Evolutionary conservation across 2,329 filamentous ascomycete genomes (phyloP).

Genomic region (Calonectria fujianensis): DNA sequence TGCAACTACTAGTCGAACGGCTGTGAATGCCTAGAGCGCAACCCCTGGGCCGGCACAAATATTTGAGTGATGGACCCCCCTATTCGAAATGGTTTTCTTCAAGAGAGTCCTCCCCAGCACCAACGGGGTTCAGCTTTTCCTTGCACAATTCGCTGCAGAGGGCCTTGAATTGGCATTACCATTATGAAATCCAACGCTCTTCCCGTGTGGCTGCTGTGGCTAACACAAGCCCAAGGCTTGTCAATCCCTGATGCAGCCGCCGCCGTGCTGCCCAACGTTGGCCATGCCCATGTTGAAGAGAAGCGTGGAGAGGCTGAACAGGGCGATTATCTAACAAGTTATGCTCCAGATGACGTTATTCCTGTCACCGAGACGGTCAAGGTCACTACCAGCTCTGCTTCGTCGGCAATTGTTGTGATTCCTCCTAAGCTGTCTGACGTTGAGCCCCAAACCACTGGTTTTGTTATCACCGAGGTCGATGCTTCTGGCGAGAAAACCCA

Average conservation of each 20-base stretch:
- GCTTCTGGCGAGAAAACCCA: constrained; percentile 45
- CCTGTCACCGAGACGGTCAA: constrained; percentile 53
- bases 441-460: constrained; percentile 57
- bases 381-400: constrained; percentile 50
- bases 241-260: constrained; percentile 40
- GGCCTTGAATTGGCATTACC: constrained; percentile 33
- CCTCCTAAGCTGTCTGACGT: constrained; percentile 57
- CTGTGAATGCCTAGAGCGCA: constrained; percentile 37
- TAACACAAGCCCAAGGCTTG: constrained; percentile 52
- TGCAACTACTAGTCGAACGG: constrained; percentile 52
- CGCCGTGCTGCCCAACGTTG: constrained; percentile 31
- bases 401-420: constrained; percentile 55
- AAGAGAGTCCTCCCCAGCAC: constrained; percentile 39
- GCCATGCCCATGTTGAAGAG: constrained; percentile 41
- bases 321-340: constrained; percentile 51
- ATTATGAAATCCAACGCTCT: constrained; percentile 52
- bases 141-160: constrained; percentile 39
- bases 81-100: constrained; percentile 31
- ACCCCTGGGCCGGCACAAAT: constrained; percentile 33
- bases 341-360: constrained; percentile 53
- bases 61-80: constrained; percentile 49
- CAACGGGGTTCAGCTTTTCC: constrained; percentile 29
- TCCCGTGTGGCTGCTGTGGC: constrained; percentile 55
- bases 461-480: constrained; percentile 53
- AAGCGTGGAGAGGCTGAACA: constrained; percentile 49